These are phyloP conservation scores for Fusarium compactum DNA, from an alignment of 2,329 filamentous ascomycete species.

Conservation along the genomic window DNA sequence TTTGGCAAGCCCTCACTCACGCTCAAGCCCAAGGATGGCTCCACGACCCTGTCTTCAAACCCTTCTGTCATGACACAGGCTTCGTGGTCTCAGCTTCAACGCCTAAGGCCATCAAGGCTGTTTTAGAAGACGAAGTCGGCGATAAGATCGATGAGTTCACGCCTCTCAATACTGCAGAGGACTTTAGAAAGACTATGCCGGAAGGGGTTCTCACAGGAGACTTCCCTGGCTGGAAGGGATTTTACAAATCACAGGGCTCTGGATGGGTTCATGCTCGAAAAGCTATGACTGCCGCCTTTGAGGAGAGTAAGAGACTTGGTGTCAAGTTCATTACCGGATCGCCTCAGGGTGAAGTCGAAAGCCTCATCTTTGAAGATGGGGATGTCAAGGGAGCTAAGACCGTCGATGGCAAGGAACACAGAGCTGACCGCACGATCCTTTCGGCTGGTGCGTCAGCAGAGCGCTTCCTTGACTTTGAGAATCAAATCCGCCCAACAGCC, in stretches of 20 bases:
- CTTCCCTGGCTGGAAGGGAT: conserved; percentile 27
- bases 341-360: conserved; percentile 5
- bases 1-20: conserved; percentile 10
- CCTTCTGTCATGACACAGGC: conserved; percentile 29
- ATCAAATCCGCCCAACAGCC: conserved; percentile 30
- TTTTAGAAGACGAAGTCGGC: conserved; percentile 25
- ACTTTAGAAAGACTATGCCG: conserved; percentile 30
- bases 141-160: conserved; percentile 20
- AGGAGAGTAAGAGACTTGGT: conserved; percentile 22
- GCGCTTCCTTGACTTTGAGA: conserved; percentile 35
- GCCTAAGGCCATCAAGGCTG: conserved; percentile 15
- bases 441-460: conserved; percentile 23
- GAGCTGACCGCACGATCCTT: conserved; percentile 14
- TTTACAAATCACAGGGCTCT: conserved; percentile 21
- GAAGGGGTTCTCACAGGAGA: conserved; percentile 24
- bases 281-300: conserved; percentile 25
- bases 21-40: conserved; percentile 30
- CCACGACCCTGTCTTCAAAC: conserved; percentile 23
- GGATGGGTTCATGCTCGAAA: conserved; percentile 39
- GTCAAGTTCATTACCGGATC: conserved; percentile 28
- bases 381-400: conserved; percentile 33
- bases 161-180: conserved; percentile 19
- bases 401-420: conserved; percentile 12
- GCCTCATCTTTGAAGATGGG: not conserved
- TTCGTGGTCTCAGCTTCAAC: conserved; percentile 25